phyloP scores from a whole-genome alignment of 306 rosid genomes.

The Betula pendula region DNA sequence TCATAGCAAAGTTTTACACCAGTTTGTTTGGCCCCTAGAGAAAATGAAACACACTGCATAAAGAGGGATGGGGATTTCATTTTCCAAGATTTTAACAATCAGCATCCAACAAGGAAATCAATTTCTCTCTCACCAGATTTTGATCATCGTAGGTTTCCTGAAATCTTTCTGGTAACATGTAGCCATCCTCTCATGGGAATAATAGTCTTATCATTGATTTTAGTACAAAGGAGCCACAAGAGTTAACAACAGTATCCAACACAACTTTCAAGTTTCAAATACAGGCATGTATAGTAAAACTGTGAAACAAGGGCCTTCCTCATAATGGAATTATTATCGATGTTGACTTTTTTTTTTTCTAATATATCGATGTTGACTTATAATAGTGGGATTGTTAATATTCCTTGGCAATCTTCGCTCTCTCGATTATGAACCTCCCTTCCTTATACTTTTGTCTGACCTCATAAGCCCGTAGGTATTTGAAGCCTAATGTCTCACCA shows the following conservation, averaged over 20 bases:
- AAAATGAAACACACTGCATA: neutral
- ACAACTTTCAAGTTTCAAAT: neutral
- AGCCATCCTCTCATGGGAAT: neutral
- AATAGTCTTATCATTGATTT: neutral
- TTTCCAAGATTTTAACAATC: neutral
- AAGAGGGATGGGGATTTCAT: neutral
- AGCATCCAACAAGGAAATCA: neutral
- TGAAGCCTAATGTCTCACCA: constrained; percentile 49
- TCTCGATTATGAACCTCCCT: constrained; percentile 48
- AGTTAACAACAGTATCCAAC: neutral
- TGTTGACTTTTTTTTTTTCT: no score
- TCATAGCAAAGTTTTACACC: no score
- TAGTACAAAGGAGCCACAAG: neutral
- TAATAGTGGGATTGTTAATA: constrained; percentile 14
- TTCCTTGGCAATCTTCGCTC: constrained; percentile 38
- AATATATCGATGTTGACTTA: neutral
- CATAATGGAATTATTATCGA: neutral
- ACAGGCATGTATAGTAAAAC: neutral
- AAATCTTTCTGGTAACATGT: neutral
- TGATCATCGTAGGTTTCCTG: no score
- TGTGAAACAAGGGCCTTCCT: neutral
- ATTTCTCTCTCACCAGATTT: neutral
- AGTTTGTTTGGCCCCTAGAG: neutral
- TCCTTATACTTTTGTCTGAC: constrained; percentile 29
- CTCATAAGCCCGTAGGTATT: constrained; percentile 41